phyloP scores from a whole-genome alignment of 148 eudicot species.

The Chenopodium suecicum region DNA sequence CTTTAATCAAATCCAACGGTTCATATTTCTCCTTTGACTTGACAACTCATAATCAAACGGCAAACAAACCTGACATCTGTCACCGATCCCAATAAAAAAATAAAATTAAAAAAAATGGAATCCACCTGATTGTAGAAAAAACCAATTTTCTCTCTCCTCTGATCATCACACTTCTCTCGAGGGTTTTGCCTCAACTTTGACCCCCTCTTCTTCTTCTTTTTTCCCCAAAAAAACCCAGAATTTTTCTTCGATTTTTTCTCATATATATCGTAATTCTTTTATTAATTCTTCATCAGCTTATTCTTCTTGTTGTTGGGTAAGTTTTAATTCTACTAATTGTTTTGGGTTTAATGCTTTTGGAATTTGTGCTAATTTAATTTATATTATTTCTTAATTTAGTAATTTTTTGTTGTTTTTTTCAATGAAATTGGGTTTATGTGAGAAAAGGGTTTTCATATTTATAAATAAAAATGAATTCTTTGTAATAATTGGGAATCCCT shows the following conservation, averaged over 20 bases:
- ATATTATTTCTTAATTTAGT: constrained; percentile 1
- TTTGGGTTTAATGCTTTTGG: constrained; percentile 11
- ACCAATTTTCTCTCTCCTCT: constrained; percentile 16
- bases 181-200: constrained; percentile 30
- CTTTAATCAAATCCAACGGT: constrained; percentile 15
- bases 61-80: constrained; percentile 1
- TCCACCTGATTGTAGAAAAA: constrained; percentile 14
- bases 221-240: constrained; percentile 13
- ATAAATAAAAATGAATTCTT: not conserved
- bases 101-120: constrained; percentile 9
- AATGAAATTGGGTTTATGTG: constrained; percentile 15
- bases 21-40: constrained; percentile 7
- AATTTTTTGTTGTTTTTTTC: constrained; percentile 12
- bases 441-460: not conserved
- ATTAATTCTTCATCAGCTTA: not conserved
- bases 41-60: constrained; percentile 14
- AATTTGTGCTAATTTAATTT: constrained; percentile 10
- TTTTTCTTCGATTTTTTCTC: constrained; percentile 1
- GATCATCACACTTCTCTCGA: constrained; percentile 28
- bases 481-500: constrained; percentile 14
- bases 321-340: constrained; percentile 14
- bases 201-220: not conserved
- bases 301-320: constrained; percentile 18
- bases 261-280: not conserved
- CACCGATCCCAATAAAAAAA: constrained; percentile 9